Conservation (phyloP, 306 rosid species). For the Quillaja saponaria region DNA sequence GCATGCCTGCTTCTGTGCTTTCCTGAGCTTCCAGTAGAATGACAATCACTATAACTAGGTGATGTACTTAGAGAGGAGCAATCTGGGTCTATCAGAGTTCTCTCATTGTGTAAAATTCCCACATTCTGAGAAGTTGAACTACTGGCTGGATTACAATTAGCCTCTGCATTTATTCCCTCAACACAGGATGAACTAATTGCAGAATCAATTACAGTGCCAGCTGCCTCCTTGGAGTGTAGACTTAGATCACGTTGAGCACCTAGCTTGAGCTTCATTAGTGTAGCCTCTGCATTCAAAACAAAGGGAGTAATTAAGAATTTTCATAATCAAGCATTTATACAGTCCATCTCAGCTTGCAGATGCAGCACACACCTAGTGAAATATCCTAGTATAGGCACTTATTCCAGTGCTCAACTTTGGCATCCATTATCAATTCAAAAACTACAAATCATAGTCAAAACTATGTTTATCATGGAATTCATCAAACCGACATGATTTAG, state of each 20-base stretch:
- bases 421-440: neutral
- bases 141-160: slow-evolving; percentile 18
- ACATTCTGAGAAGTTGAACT: slow-evolving; percentile 28
- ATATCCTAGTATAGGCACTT: neutral
- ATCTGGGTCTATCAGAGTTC: slow-evolving; percentile 44
- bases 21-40: neutral
- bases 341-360: neutral
- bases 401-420: neutral
- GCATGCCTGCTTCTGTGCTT: neutral
- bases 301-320: neutral
- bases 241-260: slow-evolving; percentile 58
- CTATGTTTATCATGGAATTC: no score
- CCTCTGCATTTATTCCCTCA: slow-evolving; percentile 36
- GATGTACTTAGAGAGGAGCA: slow-evolving; percentile 26
- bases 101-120: slow-evolving; percentile 20
- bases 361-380: neutral
- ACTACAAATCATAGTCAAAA: neutral
- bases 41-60: slow-evolving; percentile 3
- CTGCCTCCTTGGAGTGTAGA: slow-evolving; percentile 26
- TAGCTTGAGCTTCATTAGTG: slow-evolving; percentile 74
- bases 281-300: slow-evolving; percentile 59
- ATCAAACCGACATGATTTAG: no score
- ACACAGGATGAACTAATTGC: slow-evolving; percentile 35
- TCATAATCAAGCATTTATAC: neutral
- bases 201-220: slow-evolving; percentile 32